These are phyloP conservation scores for Puccinia hordei DNA, from an alignment of 1,284 basidiomycete species.

Conservation along the genomic window DNA sequence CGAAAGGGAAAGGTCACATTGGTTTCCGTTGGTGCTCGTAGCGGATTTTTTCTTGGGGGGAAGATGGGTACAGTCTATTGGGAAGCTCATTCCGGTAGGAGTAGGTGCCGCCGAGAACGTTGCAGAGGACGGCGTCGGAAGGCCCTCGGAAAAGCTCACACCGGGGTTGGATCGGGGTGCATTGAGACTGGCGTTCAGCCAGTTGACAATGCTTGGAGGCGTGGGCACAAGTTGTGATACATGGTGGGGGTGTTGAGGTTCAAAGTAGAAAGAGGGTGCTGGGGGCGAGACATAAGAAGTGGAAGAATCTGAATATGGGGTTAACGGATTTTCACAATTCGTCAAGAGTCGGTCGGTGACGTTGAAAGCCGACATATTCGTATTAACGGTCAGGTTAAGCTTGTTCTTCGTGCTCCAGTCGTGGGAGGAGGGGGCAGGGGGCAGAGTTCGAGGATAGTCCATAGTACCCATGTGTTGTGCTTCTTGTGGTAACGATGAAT, in stretches of 20 bases:
- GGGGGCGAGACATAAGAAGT: neutral
- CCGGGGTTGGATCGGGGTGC: neutral
- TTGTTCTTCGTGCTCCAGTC: conserved; percentile 43
- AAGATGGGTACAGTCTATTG: neutral
- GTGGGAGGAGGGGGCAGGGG: neutral
- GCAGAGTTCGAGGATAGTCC: neutral
- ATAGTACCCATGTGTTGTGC: neutral
- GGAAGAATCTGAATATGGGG: neutral
- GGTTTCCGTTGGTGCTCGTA: neutral
- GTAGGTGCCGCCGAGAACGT: conserved; percentile 24
- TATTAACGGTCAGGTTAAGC: conserved; percentile 35
- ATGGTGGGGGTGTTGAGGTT: neutral
- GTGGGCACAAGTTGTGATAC: neutral
- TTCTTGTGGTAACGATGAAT: conserved; percentile 12
- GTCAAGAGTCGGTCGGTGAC: neutral
- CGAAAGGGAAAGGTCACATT: neutral
- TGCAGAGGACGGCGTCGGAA: conserved; percentile 21
- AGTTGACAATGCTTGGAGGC: neutral
- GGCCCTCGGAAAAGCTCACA: neutral
- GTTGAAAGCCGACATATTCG: conserved; percentile 7
- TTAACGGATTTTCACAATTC: neutral
- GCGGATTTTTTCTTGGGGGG: neutral
- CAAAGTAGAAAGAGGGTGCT: neutral
- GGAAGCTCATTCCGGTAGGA: neutral
- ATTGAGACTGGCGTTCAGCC: conserved; percentile 1